Evolutionary conservation across 2,329 filamentous ascomycete species (phyloP).

Genomic region (Aspergillus fischeri): DNA sequence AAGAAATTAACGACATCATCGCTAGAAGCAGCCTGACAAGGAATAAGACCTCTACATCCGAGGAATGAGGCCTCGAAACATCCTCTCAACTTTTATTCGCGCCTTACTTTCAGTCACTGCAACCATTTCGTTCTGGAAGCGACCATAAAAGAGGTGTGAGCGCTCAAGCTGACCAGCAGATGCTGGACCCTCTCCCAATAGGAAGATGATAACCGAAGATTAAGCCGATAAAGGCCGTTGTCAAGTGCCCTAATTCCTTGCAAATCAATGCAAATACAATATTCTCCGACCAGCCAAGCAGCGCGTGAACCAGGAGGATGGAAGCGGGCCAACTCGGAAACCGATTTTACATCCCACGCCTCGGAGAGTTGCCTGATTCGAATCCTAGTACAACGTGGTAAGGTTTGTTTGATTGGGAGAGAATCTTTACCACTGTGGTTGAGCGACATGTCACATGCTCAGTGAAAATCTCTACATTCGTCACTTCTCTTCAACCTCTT

Average conservation of each 20-base stretch:
- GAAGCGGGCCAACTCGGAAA: conserved; percentile 1
- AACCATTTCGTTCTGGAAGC: conserved; percentile 4
- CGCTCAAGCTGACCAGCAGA: neutral
- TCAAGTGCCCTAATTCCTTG: neutral
- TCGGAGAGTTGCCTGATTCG: neutral
- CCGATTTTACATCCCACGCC: neutral
- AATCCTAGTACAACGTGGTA: neutral
- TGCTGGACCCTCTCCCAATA: neutral
- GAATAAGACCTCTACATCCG: neutral
- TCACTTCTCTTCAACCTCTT: neutral
- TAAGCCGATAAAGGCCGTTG: neutral
- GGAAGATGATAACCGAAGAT: neutral
- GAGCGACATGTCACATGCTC: conserved; percentile 3
- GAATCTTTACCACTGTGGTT: neutral
- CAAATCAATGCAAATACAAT: neutral
- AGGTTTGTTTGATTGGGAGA: neutral
- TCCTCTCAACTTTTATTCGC: neutral
- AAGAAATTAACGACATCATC: neutral
- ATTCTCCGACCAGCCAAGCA: neutral
- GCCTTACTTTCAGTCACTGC: neutral
- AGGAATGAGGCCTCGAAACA: neutral
- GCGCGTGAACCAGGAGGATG: neutral
- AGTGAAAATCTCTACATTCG: neutral
- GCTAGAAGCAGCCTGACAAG: neutral
- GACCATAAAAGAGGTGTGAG: neutral